These are phyloP conservation scores for Bipolaris victoriae DNA, from an alignment of 2,329 filamentous ascomycete genomes.

Conservation along the genomic window DNA sequence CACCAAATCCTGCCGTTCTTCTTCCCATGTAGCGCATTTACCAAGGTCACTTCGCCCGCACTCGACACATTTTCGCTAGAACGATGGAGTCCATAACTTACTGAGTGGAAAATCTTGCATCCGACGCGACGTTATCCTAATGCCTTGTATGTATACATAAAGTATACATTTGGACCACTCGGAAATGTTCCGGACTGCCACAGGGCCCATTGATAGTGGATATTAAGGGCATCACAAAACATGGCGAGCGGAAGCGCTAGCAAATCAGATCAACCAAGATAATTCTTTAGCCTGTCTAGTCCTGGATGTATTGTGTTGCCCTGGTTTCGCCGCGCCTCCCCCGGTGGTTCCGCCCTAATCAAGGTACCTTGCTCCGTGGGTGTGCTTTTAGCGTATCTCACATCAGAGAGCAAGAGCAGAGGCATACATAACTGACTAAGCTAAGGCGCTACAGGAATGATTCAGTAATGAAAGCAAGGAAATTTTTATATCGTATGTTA, in stretches of 20 bases:
- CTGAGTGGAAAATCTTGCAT: constrained; percentile 43
- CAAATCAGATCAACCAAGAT: background rate
- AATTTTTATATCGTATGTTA: constrained; percentile 34
- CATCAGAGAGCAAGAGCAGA: constrained; percentile 29
- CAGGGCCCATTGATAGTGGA: constrained; percentile 41
- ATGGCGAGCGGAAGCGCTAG: constrained; percentile 23
- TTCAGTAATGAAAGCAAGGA: constrained; percentile 35
- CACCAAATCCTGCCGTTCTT: background rate
- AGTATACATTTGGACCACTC: constrained; percentile 21
- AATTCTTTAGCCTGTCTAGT: background rate
- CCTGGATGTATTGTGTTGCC: background rate
- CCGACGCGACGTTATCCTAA: constrained; percentile 39
- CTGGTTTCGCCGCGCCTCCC: constrained; percentile 18
- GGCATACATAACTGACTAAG: constrained; percentile 34
- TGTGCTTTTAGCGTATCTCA: constrained; percentile 35
- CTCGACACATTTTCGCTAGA: constrained; percentile 30
- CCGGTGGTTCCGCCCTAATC: constrained; percentile 23
- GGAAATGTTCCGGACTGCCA: constrained; percentile 34
- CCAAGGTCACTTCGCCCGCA: too few species aligned
- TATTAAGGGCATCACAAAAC: constrained; percentile 29
- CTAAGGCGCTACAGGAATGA: constrained; percentile 36
- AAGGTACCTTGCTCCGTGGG: constrained; percentile 33
- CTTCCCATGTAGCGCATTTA: background rate
- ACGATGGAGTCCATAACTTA: constrained; percentile 38
- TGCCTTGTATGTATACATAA: constrained; percentile 34